Base-by-base conservation (phyloP, 2,329 filamentous ascomycete species). In the Colletotrichum eleusines region DNA sequence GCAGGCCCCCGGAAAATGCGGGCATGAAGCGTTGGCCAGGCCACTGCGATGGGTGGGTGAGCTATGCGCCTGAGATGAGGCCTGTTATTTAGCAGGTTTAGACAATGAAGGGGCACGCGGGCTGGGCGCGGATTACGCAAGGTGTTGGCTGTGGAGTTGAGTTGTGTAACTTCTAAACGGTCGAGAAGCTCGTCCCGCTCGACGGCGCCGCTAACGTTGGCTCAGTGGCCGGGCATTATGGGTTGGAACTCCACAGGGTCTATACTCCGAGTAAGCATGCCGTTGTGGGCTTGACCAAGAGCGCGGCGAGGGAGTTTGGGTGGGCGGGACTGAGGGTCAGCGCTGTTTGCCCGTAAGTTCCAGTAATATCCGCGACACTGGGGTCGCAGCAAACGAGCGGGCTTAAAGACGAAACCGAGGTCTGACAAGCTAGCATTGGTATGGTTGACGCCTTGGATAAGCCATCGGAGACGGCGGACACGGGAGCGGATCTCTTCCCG, bases 121-220 rank as follows among this genome's bases (percentile, higher is more conserved):
- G 42, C 12, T 23, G 7, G 57, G 31, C 6, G n/a, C 20, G 16
- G 5, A 42, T 42, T 20, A 40, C 1, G 40, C 16, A 42, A 6
- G 16, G 6, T 42, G 38, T 16, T 5, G 38, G 3, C 3, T 42
- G 14, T 20, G n/a, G 28, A 16, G 26, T 23, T 16, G 58, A 12
- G 42, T 18, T 26, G 12, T n/a, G 12, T 35, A 18, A 42, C 20
- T 20, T 8, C n/a, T n/a, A n/a, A n/a, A 82, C 81, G 0, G 73
- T 83, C 0, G 55, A 75, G 11, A 74, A 66, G 20, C 81, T 81
- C 33, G 82, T 81, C 0, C 74, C 74, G 11, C 71, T 86, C 0
- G 80, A 85, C 54, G 80, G 82, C 7, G 82, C 84, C 1, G 81
- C 83, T 63, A 84, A 85, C 74, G 80, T 82, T 16, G 74, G 81